These are phyloP conservation scores for Myochromella boudieri DNA, from an alignment of 768 basidiomycete genomes.

Conservation along the genomic window DNA sequence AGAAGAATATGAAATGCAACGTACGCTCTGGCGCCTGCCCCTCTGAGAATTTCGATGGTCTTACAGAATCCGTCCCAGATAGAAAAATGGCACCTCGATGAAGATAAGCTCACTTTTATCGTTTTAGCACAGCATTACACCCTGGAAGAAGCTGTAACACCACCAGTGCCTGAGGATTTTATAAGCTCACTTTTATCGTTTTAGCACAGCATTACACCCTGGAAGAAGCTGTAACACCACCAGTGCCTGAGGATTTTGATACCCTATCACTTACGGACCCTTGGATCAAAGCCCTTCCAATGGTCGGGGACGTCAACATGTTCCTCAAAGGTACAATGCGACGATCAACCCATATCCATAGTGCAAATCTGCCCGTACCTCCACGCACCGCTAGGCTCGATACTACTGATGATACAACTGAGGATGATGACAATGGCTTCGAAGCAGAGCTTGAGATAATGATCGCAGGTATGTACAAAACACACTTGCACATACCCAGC, in stretches of 20 bases:
- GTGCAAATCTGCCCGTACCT: too few species aligned
- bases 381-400: too few species aligned
- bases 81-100: slow-evolving; percentile 87
- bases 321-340: slow-evolving; percentile 64
- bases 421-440: slow-evolving; percentile 39
- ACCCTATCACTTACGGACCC: slow-evolving; percentile 30
- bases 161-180: slow-evolving; percentile 2
- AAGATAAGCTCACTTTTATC: slow-evolving; percentile 93
- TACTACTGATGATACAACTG: slow-evolving; percentile 23
- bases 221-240: slow-evolving; percentile 7
- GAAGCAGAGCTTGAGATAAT: slow-evolving; percentile 90
- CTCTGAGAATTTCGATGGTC: too few species aligned
- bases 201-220: slow-evolving; percentile 43
- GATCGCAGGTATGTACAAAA: slow-evolving; percentile 70
- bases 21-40: slow-evolving; percentile 35
- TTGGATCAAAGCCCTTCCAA: slow-evolving; percentile 41
- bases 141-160: slow-evolving; percentile 7
- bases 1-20: slow-evolving; percentile 89
- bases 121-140: slow-evolving; percentile 52
- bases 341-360: neutral
- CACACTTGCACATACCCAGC: neutral
- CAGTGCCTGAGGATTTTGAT: slow-evolving; percentile 2
- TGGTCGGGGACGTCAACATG: slow-evolving; percentile 93
- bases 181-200: slow-evolving; percentile 93
- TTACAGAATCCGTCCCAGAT: neutral